Base-by-base conservation (phyloP, 306 rosid species). In the Vicia villosa region DNA sequence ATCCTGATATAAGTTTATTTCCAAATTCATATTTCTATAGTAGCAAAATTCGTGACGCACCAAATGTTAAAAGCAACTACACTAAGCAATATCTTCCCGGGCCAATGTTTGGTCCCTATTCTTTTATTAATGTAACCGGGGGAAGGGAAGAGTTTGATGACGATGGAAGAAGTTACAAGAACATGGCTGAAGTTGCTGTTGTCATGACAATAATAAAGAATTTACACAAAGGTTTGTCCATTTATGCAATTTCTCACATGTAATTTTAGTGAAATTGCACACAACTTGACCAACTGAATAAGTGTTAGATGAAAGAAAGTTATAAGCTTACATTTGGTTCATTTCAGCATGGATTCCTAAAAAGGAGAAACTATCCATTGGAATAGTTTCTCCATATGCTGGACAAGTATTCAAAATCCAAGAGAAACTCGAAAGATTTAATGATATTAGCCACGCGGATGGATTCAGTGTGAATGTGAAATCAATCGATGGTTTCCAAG, bases 401-500 rank as follows among this genome's bases (percentile, higher is more conserved):
- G 92, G 89, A 10, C 97, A 91, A 77, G 91, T 86, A 3, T 63
- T 19, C 0, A 83, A 80, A 7, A 74, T 91, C 63, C 72, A 74
- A 54, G 75, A 80, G 8, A 82, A 68, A 65, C 40, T 91, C 14
- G 82, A 77, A 46, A 5, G 9, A 10, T 77, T 47, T 51, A 80
- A 69, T 46, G 79, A 71, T 6, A 19, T 10, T 19, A 38, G 42
- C 8, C 8, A 10, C 55, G 79, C 61, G 0, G 15, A 12, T 50
- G 85, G 86, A 41, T 91, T 91, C 42, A 11, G 3, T 0, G 96
- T 91, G 46, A 82, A 86, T 10, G 92, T 91, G 37, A 84, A 74
- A 16, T 74, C 97, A 2, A 74, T 91, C 50, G 97, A 88, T 47
- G 96, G 92, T 1, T 91, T 85, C 40, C 97, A 91, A 41, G 97